Evolutionary conservation across 768 basidiomycete genomes (phyloP).

Genomic region (Lentinus brumalis): DNA sequence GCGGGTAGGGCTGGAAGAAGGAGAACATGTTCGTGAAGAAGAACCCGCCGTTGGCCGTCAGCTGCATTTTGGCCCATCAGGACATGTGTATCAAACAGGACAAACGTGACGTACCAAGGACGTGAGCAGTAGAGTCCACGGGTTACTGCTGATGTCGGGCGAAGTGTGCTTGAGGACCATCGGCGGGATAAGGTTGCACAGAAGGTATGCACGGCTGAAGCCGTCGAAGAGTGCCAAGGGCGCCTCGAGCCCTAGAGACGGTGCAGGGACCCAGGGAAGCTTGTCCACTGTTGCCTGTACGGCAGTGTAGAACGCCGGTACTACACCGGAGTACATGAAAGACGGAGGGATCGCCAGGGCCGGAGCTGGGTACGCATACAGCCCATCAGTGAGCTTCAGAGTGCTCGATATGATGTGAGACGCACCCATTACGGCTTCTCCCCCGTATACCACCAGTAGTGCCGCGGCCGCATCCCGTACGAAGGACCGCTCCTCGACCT

Average conservation of each 20-base stretch:
- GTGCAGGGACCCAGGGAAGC: slow-evolving; percentile 57
- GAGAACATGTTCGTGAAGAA: slow-evolving; percentile 76
- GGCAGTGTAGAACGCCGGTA: slow-evolving; percentile 60
- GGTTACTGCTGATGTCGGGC: slow-evolving; percentile 57
- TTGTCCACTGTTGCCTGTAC: slow-evolving; percentile 63
- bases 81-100: neutral
- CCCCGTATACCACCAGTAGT: slow-evolving; percentile 73
- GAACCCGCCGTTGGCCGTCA: slow-evolving; percentile 79
- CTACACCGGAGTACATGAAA: slow-evolving; percentile 75
- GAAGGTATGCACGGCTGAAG: slow-evolving; percentile 73
- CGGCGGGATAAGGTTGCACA: slow-evolving; percentile 78
- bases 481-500: slow-evolving; percentile 55
- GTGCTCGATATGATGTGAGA: neutral
- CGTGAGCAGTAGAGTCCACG: slow-evolving; percentile 74
- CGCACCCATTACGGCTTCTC: slow-evolving; percentile 71
- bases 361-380: slow-evolving; percentile 45
- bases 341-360: slow-evolving; percentile 69
- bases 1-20: slow-evolving; percentile 70
- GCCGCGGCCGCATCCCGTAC: slow-evolving; percentile 58
- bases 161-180: slow-evolving; percentile 56
- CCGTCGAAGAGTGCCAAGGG: slow-evolving; percentile 77
- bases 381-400: neutral
- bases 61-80: slow-evolving; percentile 35
- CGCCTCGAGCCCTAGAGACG: slow-evolving; percentile 61
- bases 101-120: slow-evolving; percentile 56